Evolutionary conservation across 768 basidiomycete genomes (phyloP).

Genomic region (Termitomyces sp.): DNA sequence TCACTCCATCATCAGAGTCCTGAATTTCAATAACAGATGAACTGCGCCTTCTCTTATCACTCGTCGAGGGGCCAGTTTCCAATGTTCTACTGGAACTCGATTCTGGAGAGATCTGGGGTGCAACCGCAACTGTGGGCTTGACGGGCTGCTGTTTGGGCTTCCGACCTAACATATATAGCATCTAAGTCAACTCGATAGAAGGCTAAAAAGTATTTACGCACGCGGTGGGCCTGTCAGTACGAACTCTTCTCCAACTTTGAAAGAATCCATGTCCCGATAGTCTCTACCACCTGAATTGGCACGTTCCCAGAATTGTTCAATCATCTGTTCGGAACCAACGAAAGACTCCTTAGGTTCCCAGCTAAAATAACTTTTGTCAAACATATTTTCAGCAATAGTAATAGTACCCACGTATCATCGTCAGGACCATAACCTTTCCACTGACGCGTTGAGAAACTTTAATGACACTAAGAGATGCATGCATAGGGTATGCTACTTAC

Average conservation of each 20-base stretch:
- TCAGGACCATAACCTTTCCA: conserved; percentile 57
- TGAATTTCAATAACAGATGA: conserved; percentile 5
- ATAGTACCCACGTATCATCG: conserved; percentile 53
- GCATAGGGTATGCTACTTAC: conserved; percentile 30
- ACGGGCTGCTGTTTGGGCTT: conserved; percentile 14
- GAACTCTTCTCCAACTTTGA: conserved; percentile 53
- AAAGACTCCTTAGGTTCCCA: conserved; percentile 72
- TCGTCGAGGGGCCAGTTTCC: not conserved
- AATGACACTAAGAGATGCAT: not conserved
- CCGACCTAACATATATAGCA: conserved; percentile 13
- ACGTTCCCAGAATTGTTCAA: conserved; percentile 50
- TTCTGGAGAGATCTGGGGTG: conserved; percentile 7
- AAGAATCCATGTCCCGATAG: conserved; percentile 40
- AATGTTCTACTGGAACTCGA: conserved; percentile 15
- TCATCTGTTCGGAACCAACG: conserved; percentile 49
- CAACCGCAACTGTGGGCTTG: not conserved
- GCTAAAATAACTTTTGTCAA: conserved; percentile 27
- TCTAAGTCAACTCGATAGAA: not conserved
- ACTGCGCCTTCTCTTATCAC: conserved; percentile 9
- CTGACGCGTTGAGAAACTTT: conserved; percentile 26
- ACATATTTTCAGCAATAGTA: not conserved
- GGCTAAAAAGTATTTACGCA: conserved; percentile 21
- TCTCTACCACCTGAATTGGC: conserved; percentile 48
- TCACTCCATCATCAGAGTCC: conserved; percentile 7
- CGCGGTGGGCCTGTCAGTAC: conserved; percentile 58